Percentiles rank a stretch among this genome's conserved stretches.
Evolutionary conservation across 2,329 filamentous ascomycete genomes (phyloP).

Genomic region (Clonostachys chloroleuca): DNA sequence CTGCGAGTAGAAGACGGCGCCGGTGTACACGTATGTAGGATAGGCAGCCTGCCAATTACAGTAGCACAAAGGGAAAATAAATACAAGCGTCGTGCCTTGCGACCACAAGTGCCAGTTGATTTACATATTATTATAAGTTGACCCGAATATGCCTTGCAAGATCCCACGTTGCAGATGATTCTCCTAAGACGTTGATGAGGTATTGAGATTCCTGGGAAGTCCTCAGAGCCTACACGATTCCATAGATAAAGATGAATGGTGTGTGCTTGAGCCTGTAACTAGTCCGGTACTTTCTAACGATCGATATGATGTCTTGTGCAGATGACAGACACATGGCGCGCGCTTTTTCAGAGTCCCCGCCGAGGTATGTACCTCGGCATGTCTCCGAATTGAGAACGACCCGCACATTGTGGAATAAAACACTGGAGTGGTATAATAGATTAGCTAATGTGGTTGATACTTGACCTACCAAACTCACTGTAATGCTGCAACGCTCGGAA

Average conservation of each 20-base stretch:
- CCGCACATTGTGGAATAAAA: conserved; percentile 13
- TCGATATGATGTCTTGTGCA: conserved; percentile 10
- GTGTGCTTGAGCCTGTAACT: conserved; percentile 12
- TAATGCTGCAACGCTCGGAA: conserved; percentile 10
- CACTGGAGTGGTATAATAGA: background rate
- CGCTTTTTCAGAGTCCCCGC: conserved; percentile 1
- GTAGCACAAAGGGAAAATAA: conserved; percentile 28
- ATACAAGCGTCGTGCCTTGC: conserved; percentile 10
- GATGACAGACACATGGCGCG: conserved; percentile 9
- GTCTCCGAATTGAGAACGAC: conserved; percentile 14
- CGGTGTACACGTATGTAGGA: too few relatives aligned
- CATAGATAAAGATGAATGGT: conserved; percentile 14
- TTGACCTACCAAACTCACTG: conserved; percentile 7
- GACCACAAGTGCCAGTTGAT: conserved; percentile 10
- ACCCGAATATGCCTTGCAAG: too few relatives aligned
- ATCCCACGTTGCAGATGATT: conserved; percentile 4
- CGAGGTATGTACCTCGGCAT: background rate
- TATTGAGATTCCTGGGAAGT: background rate
- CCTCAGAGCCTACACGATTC: conserved; percentile 11
- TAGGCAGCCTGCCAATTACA: too few relatives aligned
- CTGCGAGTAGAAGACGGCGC: too few relatives aligned
- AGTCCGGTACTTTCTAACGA: conserved; percentile 11
- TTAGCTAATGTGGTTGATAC: background rate
- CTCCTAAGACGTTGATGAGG: conserved; percentile 1
- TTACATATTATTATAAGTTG: conserved; percentile 3